phyloP scores from a whole-genome alignment of 768 basidiomycete genomes.

The Inosperma sp. region DNA sequence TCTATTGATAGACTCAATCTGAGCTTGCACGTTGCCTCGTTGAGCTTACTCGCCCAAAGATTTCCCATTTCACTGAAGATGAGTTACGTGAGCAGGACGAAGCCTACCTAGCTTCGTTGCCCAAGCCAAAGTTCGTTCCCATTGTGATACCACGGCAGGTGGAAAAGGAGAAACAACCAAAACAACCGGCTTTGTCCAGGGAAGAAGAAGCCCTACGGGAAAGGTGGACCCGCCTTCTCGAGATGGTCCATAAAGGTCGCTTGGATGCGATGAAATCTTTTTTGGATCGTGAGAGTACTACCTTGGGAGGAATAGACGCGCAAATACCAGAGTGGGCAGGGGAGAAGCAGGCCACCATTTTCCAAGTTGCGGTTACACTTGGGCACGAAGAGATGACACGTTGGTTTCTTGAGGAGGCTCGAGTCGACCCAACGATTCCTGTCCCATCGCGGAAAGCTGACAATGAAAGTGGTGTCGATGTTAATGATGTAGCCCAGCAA shows the following conservation, averaged over 20 bases:
- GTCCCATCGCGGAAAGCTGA: conserved; percentile 37
- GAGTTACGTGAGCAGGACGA: conserved; percentile 83
- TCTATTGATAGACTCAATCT: conserved; percentile 66
- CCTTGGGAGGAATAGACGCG: conserved; percentile 56
- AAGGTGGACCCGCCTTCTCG: conserved; percentile 78
- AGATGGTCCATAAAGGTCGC: conserved; percentile 86
- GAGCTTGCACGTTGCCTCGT: conserved; percentile 83
- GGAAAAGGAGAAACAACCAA: conserved; percentile 42
- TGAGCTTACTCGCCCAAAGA: conserved; percentile 81
- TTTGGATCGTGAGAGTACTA: conserved; percentile 66
- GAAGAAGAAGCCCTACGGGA: conserved; percentile 79
- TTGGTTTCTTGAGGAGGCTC: conserved; percentile 74
- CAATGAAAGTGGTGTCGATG: conserved; percentile 32
- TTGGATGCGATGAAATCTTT: conserved; percentile 77
- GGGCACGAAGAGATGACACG: conserved; percentile 72
- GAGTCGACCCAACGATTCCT: conserved; percentile 75
- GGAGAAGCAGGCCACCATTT: conserved; percentile 56
- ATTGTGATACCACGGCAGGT: conserved; percentile 30
- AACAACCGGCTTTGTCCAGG: conserved; percentile 59
- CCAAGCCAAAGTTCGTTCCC: conserved; percentile 64
- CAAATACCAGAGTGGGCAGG: conserved; percentile 69
- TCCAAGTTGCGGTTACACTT: conserved; percentile 69
- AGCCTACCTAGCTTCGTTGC: conserved; percentile 82
- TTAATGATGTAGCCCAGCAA: conserved; percentile 2
- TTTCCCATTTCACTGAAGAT: conserved; percentile 83